Conservation (phyloP, 2,329 filamentous ascomycete genomes). For the Lachnellula occidentalis region DNA sequence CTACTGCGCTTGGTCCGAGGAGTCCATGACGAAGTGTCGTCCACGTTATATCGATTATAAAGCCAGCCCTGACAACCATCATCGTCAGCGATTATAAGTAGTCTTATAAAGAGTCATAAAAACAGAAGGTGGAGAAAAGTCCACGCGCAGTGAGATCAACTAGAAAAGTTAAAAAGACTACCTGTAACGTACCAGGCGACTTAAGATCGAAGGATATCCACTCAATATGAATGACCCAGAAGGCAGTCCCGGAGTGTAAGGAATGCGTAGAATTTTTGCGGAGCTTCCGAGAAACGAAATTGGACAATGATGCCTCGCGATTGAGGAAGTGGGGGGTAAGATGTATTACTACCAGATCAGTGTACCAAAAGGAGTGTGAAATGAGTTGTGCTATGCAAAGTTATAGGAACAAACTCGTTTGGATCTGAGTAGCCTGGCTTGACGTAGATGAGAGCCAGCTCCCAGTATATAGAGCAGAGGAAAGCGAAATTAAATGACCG, state of each 20-base stretch:
- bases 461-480: constrained; percentile 44
- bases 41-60: constrained; percentile 23
- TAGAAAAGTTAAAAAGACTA: constrained; percentile 4
- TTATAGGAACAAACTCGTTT: constrained; percentile 40
- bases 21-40: constrained; percentile 41
- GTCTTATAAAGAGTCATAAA: constrained; percentile 14
- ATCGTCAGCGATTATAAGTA: constrained; percentile 29
- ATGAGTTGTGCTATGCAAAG: constrained; percentile 37
- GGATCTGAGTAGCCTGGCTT: constrained; percentile 33
- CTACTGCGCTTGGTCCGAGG: constrained; percentile 45
- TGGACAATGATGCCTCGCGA: constrained; percentile 36
- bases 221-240: constrained; percentile 31
- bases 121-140: constrained; percentile 16
- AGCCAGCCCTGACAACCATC: constrained; percentile 22
- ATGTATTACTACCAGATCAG: constrained; percentile 28
- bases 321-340: constrained; percentile 35
- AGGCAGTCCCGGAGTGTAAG: constrained; percentile 28
- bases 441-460: constrained; percentile 51
- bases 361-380: constrained; percentile 34
- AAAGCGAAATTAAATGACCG: constrained; percentile 37
- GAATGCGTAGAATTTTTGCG: constrained; percentile 35
- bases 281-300: constrained; percentile 33
- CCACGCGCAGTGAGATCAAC: constrained; percentile 16
- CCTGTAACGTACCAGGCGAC: constrained; percentile 26
- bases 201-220: constrained; percentile 29